phyloP scores from a whole-genome alignment of 2,329 filamentous ascomycete genomes.

The Teratosphaeria gauchensis region DNA sequence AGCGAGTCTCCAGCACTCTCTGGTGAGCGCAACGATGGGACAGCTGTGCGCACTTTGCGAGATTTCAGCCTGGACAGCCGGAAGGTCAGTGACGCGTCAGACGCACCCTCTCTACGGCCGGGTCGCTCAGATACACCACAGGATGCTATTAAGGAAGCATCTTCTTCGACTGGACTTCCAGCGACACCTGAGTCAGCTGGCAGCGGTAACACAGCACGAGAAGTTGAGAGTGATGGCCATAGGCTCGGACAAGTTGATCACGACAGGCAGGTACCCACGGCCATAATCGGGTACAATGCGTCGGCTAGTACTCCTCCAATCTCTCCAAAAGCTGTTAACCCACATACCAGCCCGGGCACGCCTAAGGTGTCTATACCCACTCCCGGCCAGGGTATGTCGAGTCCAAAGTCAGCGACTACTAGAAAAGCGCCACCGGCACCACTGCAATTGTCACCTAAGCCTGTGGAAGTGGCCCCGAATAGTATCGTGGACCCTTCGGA shows the following conservation, averaged over 20 bases:
- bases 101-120: constrained; percentile 8
- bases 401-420: constrained; percentile 7
- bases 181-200: constrained; percentile 15
- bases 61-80: constrained; percentile 19
- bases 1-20: constrained; percentile 20
- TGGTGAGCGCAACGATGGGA: constrained; percentile 1
- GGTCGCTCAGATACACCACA: constrained; percentile 24
- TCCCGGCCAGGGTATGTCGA: constrained; percentile 5
- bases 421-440: constrained; percentile 75
- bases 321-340: constrained; percentile 9
- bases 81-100: constrained; percentile 21
- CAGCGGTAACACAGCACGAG: constrained; percentile 9
- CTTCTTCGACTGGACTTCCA: constrained; percentile 10
- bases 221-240: constrained; percentile 6
- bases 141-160: constrained; percentile 9
- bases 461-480: constrained; percentile 7
- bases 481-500: constrained; percentile 54
- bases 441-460: constrained; percentile 51
- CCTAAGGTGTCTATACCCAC: constrained; percentile 3
- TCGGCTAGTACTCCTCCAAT: constrained; percentile 11
- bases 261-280: not conserved
- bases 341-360: constrained; percentile 2
- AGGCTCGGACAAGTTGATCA: not conserved
- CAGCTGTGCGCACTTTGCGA: constrained; percentile 4
- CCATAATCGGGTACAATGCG: not conserved